These are phyloP conservation scores for Cladosporium austrohemisphaericum DNA, from an alignment of 2,329 filamentous ascomycete species.

Conservation along the genomic window DNA sequence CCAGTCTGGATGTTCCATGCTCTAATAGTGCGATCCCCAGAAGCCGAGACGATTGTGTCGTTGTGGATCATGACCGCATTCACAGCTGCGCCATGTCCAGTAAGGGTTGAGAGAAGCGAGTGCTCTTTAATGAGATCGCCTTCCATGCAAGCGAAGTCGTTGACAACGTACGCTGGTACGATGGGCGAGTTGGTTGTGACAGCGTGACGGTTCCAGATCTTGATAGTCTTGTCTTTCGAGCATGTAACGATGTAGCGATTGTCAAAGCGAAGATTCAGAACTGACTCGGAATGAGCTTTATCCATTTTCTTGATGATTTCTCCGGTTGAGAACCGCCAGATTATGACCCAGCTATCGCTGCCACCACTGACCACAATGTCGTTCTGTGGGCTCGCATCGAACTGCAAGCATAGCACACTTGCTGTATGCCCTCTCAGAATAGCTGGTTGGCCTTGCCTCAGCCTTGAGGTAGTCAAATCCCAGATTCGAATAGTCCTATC, in stretches of 20 bases:
- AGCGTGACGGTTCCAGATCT: slow-evolving; percentile 81
- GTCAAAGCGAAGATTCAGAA: slow-evolving; percentile 90
- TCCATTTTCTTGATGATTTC: slow-evolving; percentile 71
- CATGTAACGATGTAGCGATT: slow-evolving; percentile 89
- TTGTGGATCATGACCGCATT: slow-evolving; percentile 91
- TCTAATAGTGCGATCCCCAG: slow-evolving; percentile 89
- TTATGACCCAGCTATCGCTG: slow-evolving; percentile 83
- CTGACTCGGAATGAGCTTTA: slow-evolving; percentile 80
- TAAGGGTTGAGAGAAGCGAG: slow-evolving; percentile 71
- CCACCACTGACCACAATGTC: slow-evolving; percentile 94
- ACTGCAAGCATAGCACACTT: slow-evolving; percentile 91
- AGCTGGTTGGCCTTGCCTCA: slow-evolving; percentile 61
- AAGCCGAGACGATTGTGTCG: slow-evolving; percentile 87
- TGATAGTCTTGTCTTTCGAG: slow-evolving; percentile 95
- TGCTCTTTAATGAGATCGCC: slow-evolving; percentile 63
- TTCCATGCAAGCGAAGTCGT: slow-evolving; percentile 39
- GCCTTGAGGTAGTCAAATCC: slow-evolving; percentile 76
- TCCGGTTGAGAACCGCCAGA: slow-evolving; percentile 93
- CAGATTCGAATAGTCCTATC: slow-evolving; percentile 86
- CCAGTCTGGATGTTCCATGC: slow-evolving; percentile 88
- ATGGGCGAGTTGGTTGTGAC: slow-evolving; percentile 49
- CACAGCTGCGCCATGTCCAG: slow-evolving; percentile 85
- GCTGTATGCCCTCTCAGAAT: slow-evolving; percentile 68
- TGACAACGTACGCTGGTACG: slow-evolving; percentile 33
- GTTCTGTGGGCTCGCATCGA: slow-evolving; percentile 80